phyloP scores from a whole-genome alignment of 208 protist species.

The Acanthamoeba castellanii region DNA sequence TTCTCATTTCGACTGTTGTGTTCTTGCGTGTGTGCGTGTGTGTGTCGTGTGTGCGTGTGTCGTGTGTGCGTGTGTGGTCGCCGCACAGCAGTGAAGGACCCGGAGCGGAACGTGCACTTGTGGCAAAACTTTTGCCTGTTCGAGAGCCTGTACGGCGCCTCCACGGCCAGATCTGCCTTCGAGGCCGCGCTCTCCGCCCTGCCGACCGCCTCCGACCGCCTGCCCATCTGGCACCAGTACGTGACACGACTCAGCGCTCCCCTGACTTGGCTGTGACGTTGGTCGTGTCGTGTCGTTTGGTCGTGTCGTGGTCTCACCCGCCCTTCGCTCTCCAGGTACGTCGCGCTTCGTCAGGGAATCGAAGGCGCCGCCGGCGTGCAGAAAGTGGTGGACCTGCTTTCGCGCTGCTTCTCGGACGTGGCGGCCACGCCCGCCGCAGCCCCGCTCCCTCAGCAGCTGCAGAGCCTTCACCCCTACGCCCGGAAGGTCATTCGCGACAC shows the following conservation, averaged over 20 bases:
- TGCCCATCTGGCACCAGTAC: constrained; percentile 38
- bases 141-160: background rate
- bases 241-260: background rate
- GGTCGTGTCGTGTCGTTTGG: too few relatives aligned
- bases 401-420: constrained; percentile 1
- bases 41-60: too few relatives aligned
- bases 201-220: background rate
- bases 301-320: background rate
- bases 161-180: background rate
- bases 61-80: too few relatives aligned
- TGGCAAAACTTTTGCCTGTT: constrained; percentile 45
- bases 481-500: background rate
- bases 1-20: too few relatives aligned
- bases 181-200: constrained; percentile 13
- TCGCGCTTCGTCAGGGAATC: background rate
- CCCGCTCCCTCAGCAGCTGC: background rate
- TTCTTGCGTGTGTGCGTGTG: too few relatives aligned
- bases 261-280: background rate
- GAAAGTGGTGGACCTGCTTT: background rate
- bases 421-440: background rate
- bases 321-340: background rate
- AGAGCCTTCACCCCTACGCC: background rate
- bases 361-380: background rate
- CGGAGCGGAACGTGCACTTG: background rate
- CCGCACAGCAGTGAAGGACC: too few relatives aligned